Conservation (phyloP, 805 yeast genomes). For the Zygoascus ofunaensis region DNA sequence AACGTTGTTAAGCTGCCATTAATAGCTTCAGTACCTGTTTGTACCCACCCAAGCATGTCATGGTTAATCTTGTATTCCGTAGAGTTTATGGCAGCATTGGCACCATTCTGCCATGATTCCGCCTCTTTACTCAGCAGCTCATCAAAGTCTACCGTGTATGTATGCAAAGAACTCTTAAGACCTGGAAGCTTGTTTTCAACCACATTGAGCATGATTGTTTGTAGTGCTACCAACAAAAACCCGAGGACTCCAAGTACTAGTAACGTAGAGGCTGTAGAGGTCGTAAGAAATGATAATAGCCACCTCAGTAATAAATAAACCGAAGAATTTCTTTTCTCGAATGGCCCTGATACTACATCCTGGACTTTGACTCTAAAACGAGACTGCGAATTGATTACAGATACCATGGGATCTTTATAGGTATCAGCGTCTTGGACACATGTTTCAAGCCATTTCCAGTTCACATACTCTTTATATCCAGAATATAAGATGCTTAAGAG, state of each 20-base stretch:
- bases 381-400: constrained; percentile 13
- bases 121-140: constrained; percentile 12
- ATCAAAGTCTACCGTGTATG: constrained; percentile 11
- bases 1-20: constrained; percentile 54
- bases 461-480: constrained; percentile 36
- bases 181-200: constrained; percentile 19
- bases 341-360: constrained; percentile 12
- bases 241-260: constrained; percentile 53
- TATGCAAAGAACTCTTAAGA: constrained; percentile 10
- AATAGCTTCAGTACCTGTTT: constrained; percentile 45
- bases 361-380: constrained; percentile 12
- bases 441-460: constrained; percentile 40
- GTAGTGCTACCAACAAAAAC: constrained; percentile 43
- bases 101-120: constrained; percentile 42
- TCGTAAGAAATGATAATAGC: constrained; percentile 43
- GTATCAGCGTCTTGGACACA: constrained; percentile 24
- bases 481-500: constrained; percentile 36
- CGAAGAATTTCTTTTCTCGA: background rate
- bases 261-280: constrained; percentile 42
- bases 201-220: constrained; percentile 38
- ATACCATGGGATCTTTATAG: constrained; percentile 11
- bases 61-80: constrained; percentile 50
- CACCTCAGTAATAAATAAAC: constrained; percentile 29
- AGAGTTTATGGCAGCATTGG: constrained; percentile 44
- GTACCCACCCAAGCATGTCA: constrained; percentile 58